These are phyloP conservation scores for Leptomonas seymouri DNA, from an alignment of 208 protist genomes.

Conservation along the genomic window DNA sequence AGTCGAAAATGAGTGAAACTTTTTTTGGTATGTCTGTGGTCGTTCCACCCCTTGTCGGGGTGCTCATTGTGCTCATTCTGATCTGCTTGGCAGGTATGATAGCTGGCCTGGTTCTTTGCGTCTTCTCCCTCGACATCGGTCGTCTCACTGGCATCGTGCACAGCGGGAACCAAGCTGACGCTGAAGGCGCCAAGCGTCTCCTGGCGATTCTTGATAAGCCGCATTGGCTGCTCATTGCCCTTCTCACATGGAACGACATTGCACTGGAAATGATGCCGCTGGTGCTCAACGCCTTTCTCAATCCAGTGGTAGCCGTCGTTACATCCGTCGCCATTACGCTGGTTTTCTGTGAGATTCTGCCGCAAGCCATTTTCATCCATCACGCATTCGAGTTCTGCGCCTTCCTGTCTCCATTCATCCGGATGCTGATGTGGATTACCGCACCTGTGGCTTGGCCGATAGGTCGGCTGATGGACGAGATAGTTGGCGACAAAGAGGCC, in stretches of 20 bases:
- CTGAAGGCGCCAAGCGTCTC: conserved; percentile 36
- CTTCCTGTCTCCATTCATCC: conserved; percentile 54
- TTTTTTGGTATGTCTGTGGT: conserved; percentile 52
- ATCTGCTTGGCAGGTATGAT: conserved; percentile 55
- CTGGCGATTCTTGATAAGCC: conserved; percentile 64
- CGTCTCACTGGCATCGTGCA: conserved; percentile 42
- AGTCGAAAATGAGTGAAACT: conserved; percentile 13
- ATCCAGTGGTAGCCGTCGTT: conserved; percentile 51
- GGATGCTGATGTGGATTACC: conserved; percentile 57
- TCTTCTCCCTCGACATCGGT: conserved; percentile 65
- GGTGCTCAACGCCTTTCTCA: conserved; percentile 59
- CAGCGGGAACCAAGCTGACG: conserved; percentile 39
- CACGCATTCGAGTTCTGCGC: conserved; percentile 55
- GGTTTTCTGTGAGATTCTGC: conserved; percentile 78
- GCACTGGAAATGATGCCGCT: conserved; percentile 77
- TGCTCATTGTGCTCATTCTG: conserved; percentile 47
- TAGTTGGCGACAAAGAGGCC: conserved; percentile 69
- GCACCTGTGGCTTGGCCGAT: conserved; percentile 72
- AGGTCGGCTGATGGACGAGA: conserved; percentile 52
- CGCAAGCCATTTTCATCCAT: conserved; percentile 72
- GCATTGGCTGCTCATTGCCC: conserved; percentile 70
- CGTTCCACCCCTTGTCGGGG: conserved; percentile 37
- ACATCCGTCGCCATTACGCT: conserved; percentile 61
- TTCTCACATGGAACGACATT: conserved; percentile 62
- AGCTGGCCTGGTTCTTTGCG: conserved; percentile 58